Percentiles rank a stretch among this genome's conserved stretches.
These are phyloP conservation scores for Stachybotrys elegans DNA, from an alignment of 2,329 filamentous ascomycete species.

Conservation along the genomic window DNA sequence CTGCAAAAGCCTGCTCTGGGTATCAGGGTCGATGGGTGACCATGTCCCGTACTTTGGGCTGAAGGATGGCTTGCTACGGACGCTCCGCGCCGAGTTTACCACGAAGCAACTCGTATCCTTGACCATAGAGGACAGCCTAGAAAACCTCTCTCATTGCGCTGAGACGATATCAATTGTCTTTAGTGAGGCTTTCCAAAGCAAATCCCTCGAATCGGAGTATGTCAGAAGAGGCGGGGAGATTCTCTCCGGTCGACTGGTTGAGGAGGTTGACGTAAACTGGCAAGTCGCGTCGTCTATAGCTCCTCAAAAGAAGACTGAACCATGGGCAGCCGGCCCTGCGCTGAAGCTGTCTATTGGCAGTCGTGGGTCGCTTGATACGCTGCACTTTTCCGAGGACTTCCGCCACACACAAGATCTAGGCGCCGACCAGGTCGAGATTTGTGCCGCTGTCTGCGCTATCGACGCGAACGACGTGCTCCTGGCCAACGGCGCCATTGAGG, in stretches of 20 bases:
- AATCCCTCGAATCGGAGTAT: conserved; percentile 1
- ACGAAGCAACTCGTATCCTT: conserved; percentile 2
- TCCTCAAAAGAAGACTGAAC: neutral
- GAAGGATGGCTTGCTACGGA: conserved; percentile 1
- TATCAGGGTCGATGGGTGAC: no score
- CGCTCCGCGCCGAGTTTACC: neutral
- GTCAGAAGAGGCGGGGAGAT: neutral
- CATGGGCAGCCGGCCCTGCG: conserved; percentile 9
- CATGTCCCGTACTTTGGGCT: neutral
- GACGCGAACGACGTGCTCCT: no score
- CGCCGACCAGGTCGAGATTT: conserved; percentile 15
- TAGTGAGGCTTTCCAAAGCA: neutral
- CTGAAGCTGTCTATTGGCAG: conserved; percentile 14
- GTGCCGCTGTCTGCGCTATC: no score
- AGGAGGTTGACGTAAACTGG: neutral
- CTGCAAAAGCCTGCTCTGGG: neutral
- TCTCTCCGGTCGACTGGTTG: neutral
- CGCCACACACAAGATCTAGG: conserved; percentile 1
- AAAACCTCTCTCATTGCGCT: neutral
- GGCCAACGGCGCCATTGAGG: neutral
- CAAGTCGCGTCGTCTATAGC: neutral
- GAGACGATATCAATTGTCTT: neutral
- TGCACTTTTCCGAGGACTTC: conserved; percentile 17
- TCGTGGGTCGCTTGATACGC: conserved; percentile 16
- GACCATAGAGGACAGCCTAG: neutral